phyloP scores from a whole-genome alignment of 805 yeast genomes.

The Monosporozyma yasuniensis region DNA sequence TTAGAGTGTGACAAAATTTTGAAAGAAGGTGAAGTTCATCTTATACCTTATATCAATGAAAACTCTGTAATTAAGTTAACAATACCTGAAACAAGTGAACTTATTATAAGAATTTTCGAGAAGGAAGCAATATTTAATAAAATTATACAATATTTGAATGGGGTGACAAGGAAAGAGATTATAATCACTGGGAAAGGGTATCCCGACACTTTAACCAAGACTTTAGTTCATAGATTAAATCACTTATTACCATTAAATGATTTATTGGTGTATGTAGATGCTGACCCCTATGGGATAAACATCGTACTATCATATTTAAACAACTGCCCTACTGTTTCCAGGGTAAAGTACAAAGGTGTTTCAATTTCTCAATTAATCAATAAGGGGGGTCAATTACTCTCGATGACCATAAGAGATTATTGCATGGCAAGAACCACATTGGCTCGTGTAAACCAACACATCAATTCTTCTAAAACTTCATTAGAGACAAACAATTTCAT shows the following conservation, averaged over 20 bases:
- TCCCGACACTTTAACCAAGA: constrained; percentile 50
- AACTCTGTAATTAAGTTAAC: constrained; percentile 7
- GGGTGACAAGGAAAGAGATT: constrained; percentile 17
- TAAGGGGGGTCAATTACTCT: constrained; percentile 13
- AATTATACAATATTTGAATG: constrained; percentile 11
- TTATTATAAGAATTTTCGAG: constrained; percentile 37
- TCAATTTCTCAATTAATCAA: constrained; percentile 12
- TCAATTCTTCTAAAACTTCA: not conserved
- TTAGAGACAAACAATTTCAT: not conserved
- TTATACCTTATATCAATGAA: constrained; percentile 36
- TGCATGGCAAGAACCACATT: constrained; percentile 20
- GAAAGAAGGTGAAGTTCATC: constrained; percentile 11
- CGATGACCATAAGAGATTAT: constrained; percentile 24
- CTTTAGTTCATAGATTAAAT: constrained; percentile 32
- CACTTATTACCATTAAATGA: constrained; percentile 17
- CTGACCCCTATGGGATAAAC: constrained; percentile 58
- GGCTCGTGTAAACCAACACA: constrained; percentile 5
- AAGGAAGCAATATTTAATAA: constrained; percentile 44
- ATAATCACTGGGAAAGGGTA: constrained; percentile 62
- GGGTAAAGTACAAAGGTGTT: constrained; percentile 17
- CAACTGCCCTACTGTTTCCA: not conserved
- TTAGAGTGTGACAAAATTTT: not conserved
- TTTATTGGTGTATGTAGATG: constrained; percentile 46
- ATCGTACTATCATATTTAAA: constrained; percentile 15
- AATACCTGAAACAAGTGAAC: not conserved